Conservation (phyloP, 768 basidiomycete species). For the Asterophora lycoperdoides region DNA sequence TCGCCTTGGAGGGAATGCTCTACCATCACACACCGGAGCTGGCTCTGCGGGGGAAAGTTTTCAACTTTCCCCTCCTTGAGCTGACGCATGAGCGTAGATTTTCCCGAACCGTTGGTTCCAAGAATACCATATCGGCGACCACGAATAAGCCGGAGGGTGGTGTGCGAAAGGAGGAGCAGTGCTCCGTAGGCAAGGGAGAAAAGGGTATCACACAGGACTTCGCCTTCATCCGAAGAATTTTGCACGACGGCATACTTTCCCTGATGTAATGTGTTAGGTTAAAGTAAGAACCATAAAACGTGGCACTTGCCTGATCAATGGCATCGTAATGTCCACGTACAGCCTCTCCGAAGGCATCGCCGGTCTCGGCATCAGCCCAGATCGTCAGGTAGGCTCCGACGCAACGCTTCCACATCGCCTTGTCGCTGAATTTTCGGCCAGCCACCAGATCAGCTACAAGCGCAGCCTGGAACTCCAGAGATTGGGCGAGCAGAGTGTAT, state of each 20-base stretch:
- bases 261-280: constrained; percentile 27
- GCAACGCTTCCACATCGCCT: constrained; percentile 60
- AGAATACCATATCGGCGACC: constrained; percentile 94
- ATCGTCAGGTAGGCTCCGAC: constrained; percentile 66
- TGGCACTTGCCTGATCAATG: constrained; percentile 57
- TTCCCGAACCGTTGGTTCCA: constrained; percentile 94
- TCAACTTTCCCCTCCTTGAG: constrained; percentile 93
- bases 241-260: constrained; percentile 49
- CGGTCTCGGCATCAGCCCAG: constrained; percentile 60
- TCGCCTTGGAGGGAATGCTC: constrained; percentile 96
- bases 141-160: constrained; percentile 81
- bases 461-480: constrained; percentile 68
- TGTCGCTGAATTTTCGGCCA: constrained; percentile 50
- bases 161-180: constrained; percentile 90
- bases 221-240: constrained; percentile 64
- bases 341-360: constrained; percentile 51
- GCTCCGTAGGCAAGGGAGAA: constrained; percentile 97
- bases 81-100: constrained; percentile 94
- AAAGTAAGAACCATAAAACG: constrained; percentile 4
- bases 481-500: constrained; percentile 53
- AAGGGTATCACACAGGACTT: constrained; percentile 85
- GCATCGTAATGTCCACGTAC: constrained; percentile 72
- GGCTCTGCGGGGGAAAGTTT: constrained; percentile 87
- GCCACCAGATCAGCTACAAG: constrained; percentile 76
- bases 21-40: constrained; percentile 92